Evolutionary conservation across 2,329 filamentous ascomycete genomes (phyloP).

Genomic region (Paraconiothyrium brasiliense): DNA sequence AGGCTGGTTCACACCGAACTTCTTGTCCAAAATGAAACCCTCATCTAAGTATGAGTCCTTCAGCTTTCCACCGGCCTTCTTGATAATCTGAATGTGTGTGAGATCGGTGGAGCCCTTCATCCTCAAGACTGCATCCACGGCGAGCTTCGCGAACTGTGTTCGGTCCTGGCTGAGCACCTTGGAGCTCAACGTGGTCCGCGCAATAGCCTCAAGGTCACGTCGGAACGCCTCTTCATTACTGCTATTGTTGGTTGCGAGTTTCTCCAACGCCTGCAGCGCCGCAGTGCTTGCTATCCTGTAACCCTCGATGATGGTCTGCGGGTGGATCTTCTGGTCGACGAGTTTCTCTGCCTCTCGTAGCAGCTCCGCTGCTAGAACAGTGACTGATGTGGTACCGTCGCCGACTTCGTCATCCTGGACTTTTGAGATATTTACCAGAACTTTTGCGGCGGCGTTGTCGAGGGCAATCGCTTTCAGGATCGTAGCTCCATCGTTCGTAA

Average conservation of each 20-base stretch:
- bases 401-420: slow-evolving; percentile 99
- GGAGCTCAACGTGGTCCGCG: slow-evolving; percentile 93
- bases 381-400: slow-evolving; percentile 97
- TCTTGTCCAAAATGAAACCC: slow-evolving; percentile 98
- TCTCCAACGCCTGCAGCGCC: slow-evolving; percentile 83
- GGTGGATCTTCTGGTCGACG: slow-evolving; percentile 97
- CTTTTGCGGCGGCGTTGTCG: slow-evolving; percentile 97
- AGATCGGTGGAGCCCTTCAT: slow-evolving; percentile 91
- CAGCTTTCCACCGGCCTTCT: slow-evolving; percentile 97
- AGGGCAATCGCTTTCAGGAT: slow-evolving; percentile 98
- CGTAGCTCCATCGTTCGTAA: slow-evolving; percentile 98
- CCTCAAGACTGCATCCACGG: slow-evolving; percentile 89
- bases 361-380: slow-evolving; percentile 92
- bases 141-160: slow-evolving; percentile 88
- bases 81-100: slow-evolving; percentile 98
- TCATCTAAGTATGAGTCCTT: slow-evolving; percentile 98
- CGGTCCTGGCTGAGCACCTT: slow-evolving; percentile 96
- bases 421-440: slow-evolving; percentile 98
- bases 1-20: slow-evolving; percentile 98
- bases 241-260: slow-evolving; percentile 89
- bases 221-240: slow-evolving; percentile 83
- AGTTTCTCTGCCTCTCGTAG: slow-evolving; percentile 96
- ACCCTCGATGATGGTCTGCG: slow-evolving; percentile 98
- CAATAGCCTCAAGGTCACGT: slow-evolving; percentile 88
- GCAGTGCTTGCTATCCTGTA: slow-evolving; percentile 96